phyloP scores from a whole-genome alignment of 352 stramenopile genomes.

The Globisporangium okanoganense region DNA sequence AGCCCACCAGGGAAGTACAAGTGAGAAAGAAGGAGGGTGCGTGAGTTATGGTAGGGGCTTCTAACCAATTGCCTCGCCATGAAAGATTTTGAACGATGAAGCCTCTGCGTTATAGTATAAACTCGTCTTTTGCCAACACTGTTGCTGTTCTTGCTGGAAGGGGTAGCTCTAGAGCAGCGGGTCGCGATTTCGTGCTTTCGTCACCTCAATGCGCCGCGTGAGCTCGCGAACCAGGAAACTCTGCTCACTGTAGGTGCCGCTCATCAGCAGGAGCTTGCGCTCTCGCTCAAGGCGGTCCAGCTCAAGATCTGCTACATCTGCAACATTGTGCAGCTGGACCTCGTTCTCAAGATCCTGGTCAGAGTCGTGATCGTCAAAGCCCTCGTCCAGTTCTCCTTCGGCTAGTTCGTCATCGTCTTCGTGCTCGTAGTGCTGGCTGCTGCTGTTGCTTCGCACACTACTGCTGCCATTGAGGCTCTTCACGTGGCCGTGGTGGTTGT shows the following conservation, averaged over 20 bases:
- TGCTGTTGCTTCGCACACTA: constrained; percentile 2
- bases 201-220: constrained; percentile 44
- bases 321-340: background rate
- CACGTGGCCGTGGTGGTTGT: background rate
- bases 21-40: background rate
- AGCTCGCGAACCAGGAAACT: constrained; percentile 69
- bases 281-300: constrained; percentile 50
- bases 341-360: constrained; percentile 12
- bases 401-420: background rate
- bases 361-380: background rate
- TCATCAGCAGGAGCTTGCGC: constrained; percentile 51
- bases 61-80: no score
- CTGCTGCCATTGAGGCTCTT: background rate
- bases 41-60: no score
- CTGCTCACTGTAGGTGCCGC: constrained; percentile 51
- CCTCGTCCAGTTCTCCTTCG: background rate
- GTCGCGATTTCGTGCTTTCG: constrained; percentile 3
- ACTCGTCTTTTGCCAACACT: background rate
- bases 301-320: constrained; percentile 17
- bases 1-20: background rate
- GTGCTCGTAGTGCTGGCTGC: constrained; percentile 16
- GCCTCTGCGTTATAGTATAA: constrained; percentile 3
- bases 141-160: background rate
- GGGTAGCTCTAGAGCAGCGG: constrained; percentile 2
- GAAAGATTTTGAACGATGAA: constrained; percentile 15